These are phyloP conservation scores for Tetragonia tetragonoides DNA, from an alignment of 148 eudicot genomes.

Conservation along the genomic window DNA sequence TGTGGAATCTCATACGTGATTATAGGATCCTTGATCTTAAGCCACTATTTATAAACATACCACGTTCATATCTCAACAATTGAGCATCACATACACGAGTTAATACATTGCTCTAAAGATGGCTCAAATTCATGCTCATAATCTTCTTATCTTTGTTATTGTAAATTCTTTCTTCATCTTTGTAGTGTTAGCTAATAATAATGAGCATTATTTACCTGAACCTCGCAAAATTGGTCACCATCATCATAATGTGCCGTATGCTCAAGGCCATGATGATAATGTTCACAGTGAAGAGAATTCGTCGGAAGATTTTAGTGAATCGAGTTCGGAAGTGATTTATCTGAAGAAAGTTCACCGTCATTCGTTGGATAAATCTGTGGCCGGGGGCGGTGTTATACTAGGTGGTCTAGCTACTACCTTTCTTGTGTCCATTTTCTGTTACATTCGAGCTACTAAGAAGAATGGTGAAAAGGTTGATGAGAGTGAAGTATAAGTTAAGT, in stretches of 20 bases:
- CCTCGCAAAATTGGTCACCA: conserved; percentile 12
- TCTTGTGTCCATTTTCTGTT: conserved; percentile 44
- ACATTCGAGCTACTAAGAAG: conserved; percentile 51
- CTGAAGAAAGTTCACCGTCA: conserved; percentile 24
- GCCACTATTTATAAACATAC: neutral
- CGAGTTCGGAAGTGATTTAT: conserved; percentile 4
- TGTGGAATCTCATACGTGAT: neutral
- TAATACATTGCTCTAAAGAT: neutral
- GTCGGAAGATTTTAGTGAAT: neutral
- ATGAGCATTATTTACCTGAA: neutral
- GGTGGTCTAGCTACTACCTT: conserved; percentile 51
- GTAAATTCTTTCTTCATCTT: conserved; percentile 13
- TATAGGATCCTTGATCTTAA: neutral
- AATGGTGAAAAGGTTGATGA: neutral
- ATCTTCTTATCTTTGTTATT: conserved; percentile 17
- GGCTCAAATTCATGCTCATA: neutral
- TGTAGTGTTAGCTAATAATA: conserved; percentile 12
- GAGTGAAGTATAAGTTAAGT: neutral
- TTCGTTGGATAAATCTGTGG: conserved; percentile 36
- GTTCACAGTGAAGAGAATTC: neutral
- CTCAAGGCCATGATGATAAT: too few relatives aligned
- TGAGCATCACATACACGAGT: neutral
- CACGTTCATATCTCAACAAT: conserved; percentile 3
- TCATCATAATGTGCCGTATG: conserved; percentile 2
- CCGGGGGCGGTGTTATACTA: conserved; percentile 54